Evolutionary conservation across 345 rosid genomes (phyloP), one percentile per base, ranked within the genome.

Genomic region (sweet orange (Citrus sinensis)): DNA sequence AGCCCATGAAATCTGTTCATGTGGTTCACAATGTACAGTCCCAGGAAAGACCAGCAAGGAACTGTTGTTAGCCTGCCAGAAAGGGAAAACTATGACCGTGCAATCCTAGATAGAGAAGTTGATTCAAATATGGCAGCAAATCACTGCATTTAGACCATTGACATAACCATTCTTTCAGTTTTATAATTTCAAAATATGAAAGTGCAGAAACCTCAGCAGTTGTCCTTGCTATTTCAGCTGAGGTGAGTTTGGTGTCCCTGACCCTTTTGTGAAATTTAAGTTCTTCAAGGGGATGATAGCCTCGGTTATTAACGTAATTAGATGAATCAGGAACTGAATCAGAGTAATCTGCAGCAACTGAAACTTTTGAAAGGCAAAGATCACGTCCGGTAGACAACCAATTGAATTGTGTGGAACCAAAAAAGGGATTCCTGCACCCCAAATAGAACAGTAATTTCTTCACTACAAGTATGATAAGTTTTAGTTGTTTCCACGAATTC

Each of bases 261-360:
- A 80, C 76, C 81, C 89, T 87, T 86, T 87, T 88, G 81, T 78
- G 64, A 40, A 82, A 83, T 86, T 90, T 88, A 68, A 95, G 73
- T 65, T 95, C 99, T 83, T 95, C 99, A 39, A 95, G 92, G 71
- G 98, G 99, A 85, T 95, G 99, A 81, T 92, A 95, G 37, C 97
- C 95, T 73, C 71, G 82, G 62, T 82, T 65, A 69, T 80, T 83
- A 65, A 73, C 72, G 82, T 86, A 87, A 84, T 86, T 87, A 82
- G 98, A 88, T 62, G 99, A 92, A 79, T 95, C 94, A 13, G 98
- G 93, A 82, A 92, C 91, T 24, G 96, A 95, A 86, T 93, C 99
- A 14, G 98, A 87, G 82, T 90, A 95, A 87, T 95, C 97, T n/a
- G 98, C 99, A 77, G 98, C 98, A 84, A 95, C 99, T 16, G 94